A percentile compares a stretch with the other conserved stretches of the same genome.
phyloP scores from a whole-genome alignment of 768 basidiomycete species.

The Cyclocybe cylindracea region DNA sequence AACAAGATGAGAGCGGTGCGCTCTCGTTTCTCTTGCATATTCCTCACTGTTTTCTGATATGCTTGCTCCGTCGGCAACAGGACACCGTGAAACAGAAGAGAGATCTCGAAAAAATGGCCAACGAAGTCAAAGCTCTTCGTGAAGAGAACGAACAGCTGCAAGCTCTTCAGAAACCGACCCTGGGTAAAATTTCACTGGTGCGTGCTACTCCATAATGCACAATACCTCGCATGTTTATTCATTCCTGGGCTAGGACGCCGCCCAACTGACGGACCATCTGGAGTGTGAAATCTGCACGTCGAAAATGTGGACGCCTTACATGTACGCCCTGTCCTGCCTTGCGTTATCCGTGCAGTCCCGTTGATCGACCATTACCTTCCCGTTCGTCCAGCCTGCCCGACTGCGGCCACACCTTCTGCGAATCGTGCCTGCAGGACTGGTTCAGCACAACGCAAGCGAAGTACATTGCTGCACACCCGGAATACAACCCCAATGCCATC shows the following conservation, averaged over 20 bases:
- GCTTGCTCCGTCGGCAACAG: constrained; percentile 16
- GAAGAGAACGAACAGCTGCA: constrained; percentile 31
- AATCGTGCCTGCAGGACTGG: constrained; percentile 59
- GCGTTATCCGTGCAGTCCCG: not conserved
- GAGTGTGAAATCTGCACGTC: constrained; percentile 66
- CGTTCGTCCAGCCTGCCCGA: constrained; percentile 46
- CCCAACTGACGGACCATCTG: constrained; percentile 51
- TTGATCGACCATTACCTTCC: not conserved
- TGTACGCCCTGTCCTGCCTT: constrained; percentile 40
- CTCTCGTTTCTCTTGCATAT: not conserved
- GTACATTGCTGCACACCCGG: constrained; percentile 49
- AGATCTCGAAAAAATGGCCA: constrained; percentile 25
- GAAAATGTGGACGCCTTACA: constrained; percentile 67
- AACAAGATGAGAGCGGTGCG: constrained; percentile 45
- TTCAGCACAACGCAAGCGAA: constrained; percentile 48
- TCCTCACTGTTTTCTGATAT: not conserved
- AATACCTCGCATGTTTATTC: not conserved
- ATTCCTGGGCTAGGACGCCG: constrained; percentile 32
- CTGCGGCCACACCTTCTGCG: constrained; percentile 75
- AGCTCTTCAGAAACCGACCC: constrained; percentile 18
- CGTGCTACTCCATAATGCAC: constrained; percentile 7
- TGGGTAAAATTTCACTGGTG: constrained; percentile 33
- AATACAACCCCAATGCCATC: constrained; percentile 36
- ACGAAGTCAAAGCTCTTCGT: constrained; percentile 12
- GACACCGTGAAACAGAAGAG: constrained; percentile 32